Percentiles rank a stretch among this genome's conserved stretches.
Conservation (phyloP, 1,139 yeast genomes). For the Kazachstania sp. region DNA sequence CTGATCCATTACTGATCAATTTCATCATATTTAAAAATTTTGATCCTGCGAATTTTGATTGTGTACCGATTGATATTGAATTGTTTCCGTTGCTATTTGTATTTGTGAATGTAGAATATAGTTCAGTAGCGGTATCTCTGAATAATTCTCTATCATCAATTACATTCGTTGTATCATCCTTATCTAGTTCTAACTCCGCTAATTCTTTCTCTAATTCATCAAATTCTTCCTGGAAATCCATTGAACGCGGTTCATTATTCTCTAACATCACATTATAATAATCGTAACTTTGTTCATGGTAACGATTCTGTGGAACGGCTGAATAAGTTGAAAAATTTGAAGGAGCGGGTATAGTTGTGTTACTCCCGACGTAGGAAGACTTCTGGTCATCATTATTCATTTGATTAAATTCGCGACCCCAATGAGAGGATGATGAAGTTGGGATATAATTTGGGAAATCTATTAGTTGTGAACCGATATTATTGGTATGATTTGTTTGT, state of each 20-base stretch:
- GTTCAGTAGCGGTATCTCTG: slow-evolving; percentile 19
- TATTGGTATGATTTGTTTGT: too few relatives aligned
- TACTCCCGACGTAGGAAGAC: neutral
- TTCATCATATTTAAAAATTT: slow-evolving; percentile 27
- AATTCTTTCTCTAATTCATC: slow-evolving; percentile 3
- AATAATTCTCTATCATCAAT: slow-evolving; percentile 7
- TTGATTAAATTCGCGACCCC: neutral
- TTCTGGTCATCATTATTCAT: too few relatives aligned
- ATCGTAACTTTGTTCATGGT: neutral
- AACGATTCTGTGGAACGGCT: neutral
- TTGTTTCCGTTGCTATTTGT: neutral
- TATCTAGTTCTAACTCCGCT: neutral
- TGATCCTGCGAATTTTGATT: slow-evolving; percentile 19
- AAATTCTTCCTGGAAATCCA: neutral
- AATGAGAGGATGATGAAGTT: neutral
- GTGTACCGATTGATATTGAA: slow-evolving; percentile 5
- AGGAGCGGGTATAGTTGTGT: neutral
- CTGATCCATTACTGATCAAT: slow-evolving; percentile 23
- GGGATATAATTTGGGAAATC: neutral
- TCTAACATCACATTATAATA: neutral
- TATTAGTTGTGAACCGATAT: neutral
- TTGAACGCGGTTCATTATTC: neutral
- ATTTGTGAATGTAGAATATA: slow-evolving; percentile 6
- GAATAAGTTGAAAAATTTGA: neutral
- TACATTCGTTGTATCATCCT: neutral